Evolutionary conservation across 2,329 filamentous ascomycete genomes (phyloP).

Genomic region (Trichoderma sp.): DNA sequence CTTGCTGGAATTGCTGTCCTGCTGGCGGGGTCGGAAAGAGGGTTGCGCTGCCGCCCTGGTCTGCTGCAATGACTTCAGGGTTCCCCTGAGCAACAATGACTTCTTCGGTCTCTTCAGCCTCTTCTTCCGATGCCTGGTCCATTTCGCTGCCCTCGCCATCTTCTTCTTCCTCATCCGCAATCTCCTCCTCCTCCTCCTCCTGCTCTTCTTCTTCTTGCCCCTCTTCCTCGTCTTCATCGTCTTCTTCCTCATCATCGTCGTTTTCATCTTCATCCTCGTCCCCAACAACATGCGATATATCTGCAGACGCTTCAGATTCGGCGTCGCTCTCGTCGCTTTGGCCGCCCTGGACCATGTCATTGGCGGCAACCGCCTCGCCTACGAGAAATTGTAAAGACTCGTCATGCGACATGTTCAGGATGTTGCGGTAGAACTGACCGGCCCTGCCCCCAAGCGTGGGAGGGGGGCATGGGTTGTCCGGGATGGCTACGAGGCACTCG

Average conservation of each 20-base stretch:
- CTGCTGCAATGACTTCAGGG: conserved; percentile 3
- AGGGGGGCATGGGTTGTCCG: conserved; percentile 39
- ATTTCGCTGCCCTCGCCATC: conserved; percentile 1
- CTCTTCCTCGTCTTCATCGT: conserved; percentile 28
- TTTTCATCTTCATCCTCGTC: conserved; percentile 31
- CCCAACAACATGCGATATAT: no score
- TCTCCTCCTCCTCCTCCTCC: conserved; percentile 20
- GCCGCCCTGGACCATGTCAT: neutral
- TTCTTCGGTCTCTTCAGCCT: conserved; percentile 27
- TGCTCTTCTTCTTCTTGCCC: conserved; percentile 28
- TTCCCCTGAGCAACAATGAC: conserved; percentile 2
- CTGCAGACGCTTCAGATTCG: conserved; percentile 28
- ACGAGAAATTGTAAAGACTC: conserved; percentile 25
- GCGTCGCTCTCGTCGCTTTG: conserved; percentile 28
- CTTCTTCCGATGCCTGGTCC: conserved; percentile 28
- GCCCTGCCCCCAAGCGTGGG: neutral
- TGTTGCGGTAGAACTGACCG: conserved; percentile 24
- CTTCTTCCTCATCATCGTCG: conserved; percentile 31
- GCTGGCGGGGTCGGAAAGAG: conserved; percentile 11
- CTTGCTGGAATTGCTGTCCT: conserved; percentile 17
- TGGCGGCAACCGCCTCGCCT: conserved; percentile 3
- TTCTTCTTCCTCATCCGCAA: conserved; percentile 27
- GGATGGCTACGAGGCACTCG: conserved; percentile 34
- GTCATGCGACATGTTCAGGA: conserved; percentile 23
- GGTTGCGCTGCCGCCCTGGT: conserved; percentile 3